Conservation (phyloP, 2,329 filamentous ascomycete genomes). For the Colletotrichum lupini region DNA sequence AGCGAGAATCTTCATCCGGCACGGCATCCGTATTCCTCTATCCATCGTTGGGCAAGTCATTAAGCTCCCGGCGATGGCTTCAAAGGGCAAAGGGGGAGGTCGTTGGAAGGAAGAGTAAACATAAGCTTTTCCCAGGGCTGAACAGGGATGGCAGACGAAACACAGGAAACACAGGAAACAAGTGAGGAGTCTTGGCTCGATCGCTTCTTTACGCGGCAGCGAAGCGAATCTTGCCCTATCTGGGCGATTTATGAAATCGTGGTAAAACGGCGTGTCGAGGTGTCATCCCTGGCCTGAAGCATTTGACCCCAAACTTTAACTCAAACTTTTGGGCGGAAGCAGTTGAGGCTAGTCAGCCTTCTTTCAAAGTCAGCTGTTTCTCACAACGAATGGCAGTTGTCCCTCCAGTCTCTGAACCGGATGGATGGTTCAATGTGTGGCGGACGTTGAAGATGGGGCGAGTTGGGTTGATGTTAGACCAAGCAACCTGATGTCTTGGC, state of each 20-base stretch:
- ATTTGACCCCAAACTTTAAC: conserved; percentile 16
- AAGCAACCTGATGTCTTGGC: neutral
- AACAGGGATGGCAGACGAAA: neutral
- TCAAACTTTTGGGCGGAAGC: neutral
- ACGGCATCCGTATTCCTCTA: neutral
- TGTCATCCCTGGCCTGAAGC: conserved; percentile 25
- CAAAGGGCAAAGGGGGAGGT: neutral
- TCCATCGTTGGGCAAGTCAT: neutral
- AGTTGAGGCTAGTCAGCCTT: neutral
- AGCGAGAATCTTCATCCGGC: neutral
- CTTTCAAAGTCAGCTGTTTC: neutral
- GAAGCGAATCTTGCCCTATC: conserved; percentile 24
- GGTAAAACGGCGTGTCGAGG: neutral
- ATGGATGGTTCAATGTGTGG: neutral
- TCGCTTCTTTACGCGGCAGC: neutral
- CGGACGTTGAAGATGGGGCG: neutral
- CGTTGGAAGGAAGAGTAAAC: neutral
- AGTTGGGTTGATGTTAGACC: neutral
- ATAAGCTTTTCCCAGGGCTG: conserved; percentile 1
- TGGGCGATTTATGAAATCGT: neutral
- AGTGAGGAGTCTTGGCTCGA: conserved; percentile 1
- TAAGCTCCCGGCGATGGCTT: neutral
- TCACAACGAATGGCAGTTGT: neutral
- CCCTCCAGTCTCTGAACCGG: neutral
- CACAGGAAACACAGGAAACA: neutral